These are phyloP conservation scores for Podospora bellae-mahoneyi DNA, from an alignment of 495 filamentous ascomycete genomes.

Conservation along the genomic window DNA sequence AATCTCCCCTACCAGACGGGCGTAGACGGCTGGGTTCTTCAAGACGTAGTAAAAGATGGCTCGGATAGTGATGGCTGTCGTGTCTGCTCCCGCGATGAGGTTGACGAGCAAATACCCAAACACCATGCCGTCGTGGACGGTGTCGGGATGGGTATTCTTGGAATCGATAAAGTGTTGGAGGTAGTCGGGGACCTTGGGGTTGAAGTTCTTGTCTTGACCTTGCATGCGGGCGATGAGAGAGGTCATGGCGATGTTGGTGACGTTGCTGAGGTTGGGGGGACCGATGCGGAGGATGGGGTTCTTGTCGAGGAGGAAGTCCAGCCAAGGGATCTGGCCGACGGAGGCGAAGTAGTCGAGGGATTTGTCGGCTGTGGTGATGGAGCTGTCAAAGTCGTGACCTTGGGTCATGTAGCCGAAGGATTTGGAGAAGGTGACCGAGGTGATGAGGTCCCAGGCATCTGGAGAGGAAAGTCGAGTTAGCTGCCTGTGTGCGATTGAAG, in stretches of 20 bases:
- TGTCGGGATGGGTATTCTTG: constrained; percentile 24
- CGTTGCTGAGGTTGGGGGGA: constrained; percentile 26
- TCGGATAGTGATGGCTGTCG: constrained; percentile 38
- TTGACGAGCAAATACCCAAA: constrained; percentile 32
- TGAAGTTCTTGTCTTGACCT: constrained; percentile 19
- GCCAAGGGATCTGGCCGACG: constrained; percentile 44
- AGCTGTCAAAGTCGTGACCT: constrained; percentile 37
- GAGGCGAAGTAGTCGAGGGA: constrained; percentile 43
- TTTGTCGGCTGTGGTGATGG: constrained; percentile 39
- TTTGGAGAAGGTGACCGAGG: constrained; percentile 36
- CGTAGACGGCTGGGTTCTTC: constrained; percentile 26
- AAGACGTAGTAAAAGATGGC: constrained; percentile 35
- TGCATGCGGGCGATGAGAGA: constrained; percentile 16
- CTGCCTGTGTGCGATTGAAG: not conserved
- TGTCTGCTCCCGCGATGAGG: constrained; percentile 43
- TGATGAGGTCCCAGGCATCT: constrained; percentile 40
- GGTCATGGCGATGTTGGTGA: constrained; percentile 17
- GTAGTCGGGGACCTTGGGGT: constrained; percentile 25
- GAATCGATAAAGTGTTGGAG: constrained; percentile 31
- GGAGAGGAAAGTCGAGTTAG: not conserved
- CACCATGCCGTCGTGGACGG: constrained; percentile 23
- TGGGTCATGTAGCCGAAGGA: constrained; percentile 39
- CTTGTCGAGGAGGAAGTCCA: constrained; percentile 48
- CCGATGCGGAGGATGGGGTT: constrained; percentile 42
- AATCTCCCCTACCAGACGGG: constrained; percentile 28